Conservation (phyloP, 257 asterid species). For the Anisodus acutangulus region DNA sequence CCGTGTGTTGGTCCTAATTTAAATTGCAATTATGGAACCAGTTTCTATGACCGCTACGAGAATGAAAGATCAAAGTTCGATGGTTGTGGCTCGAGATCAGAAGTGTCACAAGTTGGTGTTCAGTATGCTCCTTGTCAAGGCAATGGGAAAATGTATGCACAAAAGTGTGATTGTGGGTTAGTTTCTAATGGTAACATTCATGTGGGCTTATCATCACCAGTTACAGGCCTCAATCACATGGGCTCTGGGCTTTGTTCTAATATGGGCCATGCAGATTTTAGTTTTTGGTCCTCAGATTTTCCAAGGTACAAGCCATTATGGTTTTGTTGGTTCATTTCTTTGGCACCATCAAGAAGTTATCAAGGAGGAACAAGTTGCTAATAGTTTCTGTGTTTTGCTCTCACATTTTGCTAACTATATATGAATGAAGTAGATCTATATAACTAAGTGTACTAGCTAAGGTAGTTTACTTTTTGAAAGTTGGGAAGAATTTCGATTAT, state of each 20-base stretch:
- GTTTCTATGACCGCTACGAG: not conserved
- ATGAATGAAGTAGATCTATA: not conserved
- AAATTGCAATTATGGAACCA: not conserved
- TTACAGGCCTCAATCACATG: not conserved
- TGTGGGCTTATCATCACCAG: not conserved
- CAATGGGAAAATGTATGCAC: not conserved
- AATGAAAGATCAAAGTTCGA: not conserved
- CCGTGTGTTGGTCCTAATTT: not conserved
- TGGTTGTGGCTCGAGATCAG: not conserved
- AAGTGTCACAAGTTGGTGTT: conserved; percentile 13
- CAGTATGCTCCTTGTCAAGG: not conserved
- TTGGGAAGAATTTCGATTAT: too few relatives aligned
- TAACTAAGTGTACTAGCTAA: not conserved
- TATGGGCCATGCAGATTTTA: not conserved
- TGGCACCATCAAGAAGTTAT: not conserved
- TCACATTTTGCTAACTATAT: not conserved
- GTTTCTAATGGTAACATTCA: conserved; percentile 4
- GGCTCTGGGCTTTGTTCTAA: not conserved
- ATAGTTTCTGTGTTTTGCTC: not conserved
- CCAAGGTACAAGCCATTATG: not conserved
- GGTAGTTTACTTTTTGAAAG: not conserved
- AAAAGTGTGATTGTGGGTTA: not conserved
- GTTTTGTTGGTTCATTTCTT: not conserved
- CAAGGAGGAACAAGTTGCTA: not conserved
- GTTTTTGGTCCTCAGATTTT: conserved; percentile 14